Base-by-base conservation (phyloP, 352 stramenopile species). In the Phytophthora megakarya region DNA sequence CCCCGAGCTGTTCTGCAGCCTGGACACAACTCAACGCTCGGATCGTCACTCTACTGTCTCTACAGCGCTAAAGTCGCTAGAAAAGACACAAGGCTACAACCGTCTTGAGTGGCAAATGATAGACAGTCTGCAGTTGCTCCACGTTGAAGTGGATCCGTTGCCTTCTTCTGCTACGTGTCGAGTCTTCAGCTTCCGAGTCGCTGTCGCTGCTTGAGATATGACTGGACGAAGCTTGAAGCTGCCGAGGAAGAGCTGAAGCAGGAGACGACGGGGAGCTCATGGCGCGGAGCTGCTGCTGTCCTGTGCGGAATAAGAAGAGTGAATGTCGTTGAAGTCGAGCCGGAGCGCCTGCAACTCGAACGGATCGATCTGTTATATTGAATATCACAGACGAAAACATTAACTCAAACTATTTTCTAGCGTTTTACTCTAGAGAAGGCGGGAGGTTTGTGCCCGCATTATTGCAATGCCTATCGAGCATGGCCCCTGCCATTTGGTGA, bases 71-170 rank as follows among this genome's bases (percentile, higher is more conserved):
- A n/a, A n/a, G n/a, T n/a, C n/a, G n/a, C n/a, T n/a, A n/a, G n/a
- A n/a, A n/a, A n/a, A n/a, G n/a, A n/a, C n/a, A n/a, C n/a, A n/a
- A n/a, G 18, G 21, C 15, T 32, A 76, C 72, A 51, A 89, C 82
- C 70, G 64, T 76, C 73, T 88, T 89, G 37, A 93, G 69, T 16
- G 85, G 85, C 47, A 92, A 64, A 64, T 91, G 82, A 50, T 88
- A 93, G 25, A 86, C 75, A 2, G 73, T 48, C 69, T 90, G 78
- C 10, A 93, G 73, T 23, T 87, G 60, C 11, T 72, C 38, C 30
- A 92, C 67, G 12, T 70, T 43, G 28, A 92, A 88, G 67, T 92
- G 76, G 39, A 88, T 59, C 3, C 82, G 76, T 0, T 53, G 70
- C 39, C 49, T 43, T 26, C 54, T 54, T 43, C 28, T 38, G 19